Base-by-base conservation (phyloP, 306 rosid species). In the Mucuna pruriens region DNA sequence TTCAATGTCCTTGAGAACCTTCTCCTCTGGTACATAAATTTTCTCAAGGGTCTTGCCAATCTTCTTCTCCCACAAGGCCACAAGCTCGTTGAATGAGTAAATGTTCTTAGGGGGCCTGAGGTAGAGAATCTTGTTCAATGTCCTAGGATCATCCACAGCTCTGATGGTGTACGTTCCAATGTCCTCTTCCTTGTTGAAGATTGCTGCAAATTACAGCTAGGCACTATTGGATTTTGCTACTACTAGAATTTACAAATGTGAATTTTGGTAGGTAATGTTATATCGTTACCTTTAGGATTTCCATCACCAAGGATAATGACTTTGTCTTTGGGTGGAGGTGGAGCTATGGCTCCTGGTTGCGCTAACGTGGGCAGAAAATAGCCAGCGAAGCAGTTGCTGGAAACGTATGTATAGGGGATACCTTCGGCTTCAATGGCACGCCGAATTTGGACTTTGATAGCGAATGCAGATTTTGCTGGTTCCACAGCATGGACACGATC, bases 311-410 rank as follows among this genome's bases (percentile, higher is more conserved):
- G 54, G 75, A 95, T 86, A 16, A 61, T 39, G 89, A 89, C 88
- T 76, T 93, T 91, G 90, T 95, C 94, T 77, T 70, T 88, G 5
- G 99, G 98, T 7, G 99, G 94, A 6, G 98, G 96, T 16, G 99
- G 93, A 46, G 96, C 80, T 0, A 85, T 75, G 79, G 63, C 87
- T 31, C 94, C 99, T 0, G 90, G 91, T 84, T 95, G 99, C 0
- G 39, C 83, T 71, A 95, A 77, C 0, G 94, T 88, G 78, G 98
- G 96, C 0, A 95, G 91, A 38, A 91, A 95, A 58, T 90, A 95
- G 70, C 89, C 96, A 12, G 82, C 89, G 49, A 93, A 93, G 85
- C 40, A 91, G 83, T 95, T 90, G 81, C 72, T 23, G 36, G 89
- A 57, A 2, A 95, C 96, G 12, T 75, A 93, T 3, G 98, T 93